phyloP scores from a whole-genome alignment of 2,329 filamentous ascomycete genomes.

The Phialophora verrucosa region DNA sequence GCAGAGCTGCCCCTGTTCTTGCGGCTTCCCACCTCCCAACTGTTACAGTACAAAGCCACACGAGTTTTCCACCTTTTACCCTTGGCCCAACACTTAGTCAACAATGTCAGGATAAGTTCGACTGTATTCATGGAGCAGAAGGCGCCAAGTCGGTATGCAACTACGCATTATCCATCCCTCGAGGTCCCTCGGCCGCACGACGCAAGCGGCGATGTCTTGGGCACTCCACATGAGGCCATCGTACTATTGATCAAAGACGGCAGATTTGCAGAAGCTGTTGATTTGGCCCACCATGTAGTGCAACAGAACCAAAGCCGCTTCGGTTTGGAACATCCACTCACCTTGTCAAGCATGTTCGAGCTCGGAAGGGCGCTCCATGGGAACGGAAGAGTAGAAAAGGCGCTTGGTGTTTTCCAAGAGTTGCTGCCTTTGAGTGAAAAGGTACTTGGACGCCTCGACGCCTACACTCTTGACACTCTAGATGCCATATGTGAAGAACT shows the following conservation, averaged over 20 bases:
- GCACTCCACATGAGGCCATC: neutral
- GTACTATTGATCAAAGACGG: neutral
- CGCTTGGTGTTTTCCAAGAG: neutral
- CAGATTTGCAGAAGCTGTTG: neutral
- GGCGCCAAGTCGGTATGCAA: no score
- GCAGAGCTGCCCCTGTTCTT: neutral
- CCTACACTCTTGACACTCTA: neutral
- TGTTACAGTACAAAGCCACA: neutral
- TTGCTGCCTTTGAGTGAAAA: neutral
- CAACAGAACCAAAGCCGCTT: neutral
- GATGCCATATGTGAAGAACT: conserved; percentile 6
- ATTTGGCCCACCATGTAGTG: neutral
- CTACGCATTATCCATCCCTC: no score
- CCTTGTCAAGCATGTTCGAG: neutral
- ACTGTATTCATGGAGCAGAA: no score
- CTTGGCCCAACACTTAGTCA: no score
- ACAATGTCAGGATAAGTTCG: no score
- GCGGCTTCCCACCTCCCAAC: neutral
- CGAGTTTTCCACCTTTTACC: neutral
- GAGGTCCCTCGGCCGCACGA: no score
- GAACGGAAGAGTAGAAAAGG: neutral
- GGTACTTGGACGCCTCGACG: neutral
- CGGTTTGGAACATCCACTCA: neutral
- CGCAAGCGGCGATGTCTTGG: no score
- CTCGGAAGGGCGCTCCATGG: conserved; percentile 1